Base-by-base conservation (phyloP, 192 early-diverging fungal species). In the Coemansia erecta region DNA sequence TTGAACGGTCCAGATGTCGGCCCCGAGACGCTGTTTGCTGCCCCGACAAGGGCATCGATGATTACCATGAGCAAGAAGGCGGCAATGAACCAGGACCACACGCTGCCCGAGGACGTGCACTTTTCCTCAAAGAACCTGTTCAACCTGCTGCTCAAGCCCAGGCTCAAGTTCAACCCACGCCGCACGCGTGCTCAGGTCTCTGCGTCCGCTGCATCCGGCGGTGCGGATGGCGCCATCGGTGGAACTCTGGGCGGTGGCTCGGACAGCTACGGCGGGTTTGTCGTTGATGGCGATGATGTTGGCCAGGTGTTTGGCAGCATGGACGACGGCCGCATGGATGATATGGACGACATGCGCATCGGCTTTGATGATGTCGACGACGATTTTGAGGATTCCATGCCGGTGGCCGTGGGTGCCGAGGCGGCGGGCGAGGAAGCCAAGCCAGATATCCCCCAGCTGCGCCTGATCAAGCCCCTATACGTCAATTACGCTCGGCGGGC, bases 61-160 rank as follows among this genome's bases (percentile, higher is more conserved):
- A 85, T 90, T 24, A 77, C 72, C 2, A 60, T 89, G 57, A 74
- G 85, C 33, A 76, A 75, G 44, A 82, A 87, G 73, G 72, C 81
- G 23, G 49, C 73, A 12, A 76, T 84, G 70, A 73, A 73, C 63
- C 66, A 77, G 66, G 64, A 66, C 39, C 84, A 91, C 63, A 67
- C 91, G 31, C 82, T 97, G 15, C 95, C 92, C 11, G 90, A 93
- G 44, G 95, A 97, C 72, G 82, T 91, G 55, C 84, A 86, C 55
- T 88, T 87, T 73, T 83, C 82, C 49, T 84, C 84, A 21, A 77
- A 82, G 56, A 85, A 87, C 53, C 76, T 89, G 59, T 77, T 85
- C 51, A 80, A 77, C 43, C 74, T 89, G 35, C 56, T 82, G 53
- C 63, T 84, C 63, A 80, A 84, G 64, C 77, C 77, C 23, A 61